Conservation (phyloP, 2,329 filamentous ascomycete species). For the Sphaerostilbella broomeana region DNA sequence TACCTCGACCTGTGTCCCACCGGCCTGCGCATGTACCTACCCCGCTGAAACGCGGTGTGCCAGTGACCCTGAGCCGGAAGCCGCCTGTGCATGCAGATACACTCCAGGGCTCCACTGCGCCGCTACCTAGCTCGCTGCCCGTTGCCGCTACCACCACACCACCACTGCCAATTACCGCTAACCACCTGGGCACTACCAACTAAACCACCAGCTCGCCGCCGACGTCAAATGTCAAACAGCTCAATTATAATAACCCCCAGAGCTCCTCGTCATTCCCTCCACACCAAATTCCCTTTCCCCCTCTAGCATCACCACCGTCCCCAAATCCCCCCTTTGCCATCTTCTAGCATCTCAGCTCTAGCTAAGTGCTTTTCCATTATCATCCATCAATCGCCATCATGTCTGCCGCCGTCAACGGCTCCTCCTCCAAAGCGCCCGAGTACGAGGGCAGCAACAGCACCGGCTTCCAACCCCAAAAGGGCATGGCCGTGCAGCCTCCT, state of each 20-base stretch:
- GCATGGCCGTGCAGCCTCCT: slow-evolving; percentile 72
- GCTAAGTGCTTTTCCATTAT: background rate
- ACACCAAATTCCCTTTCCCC: too few species aligned
- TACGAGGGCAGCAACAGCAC: slow-evolving; percentile 14
- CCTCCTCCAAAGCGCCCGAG: slow-evolving; percentile 25
- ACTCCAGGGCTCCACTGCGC: too few species aligned
- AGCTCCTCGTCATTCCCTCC: background rate
- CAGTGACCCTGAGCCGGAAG: background rate
- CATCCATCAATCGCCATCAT: slow-evolving; percentile 6
- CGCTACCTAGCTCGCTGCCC: too few species aligned
- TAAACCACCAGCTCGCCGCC: too few species aligned
- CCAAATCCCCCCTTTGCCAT: too few species aligned
- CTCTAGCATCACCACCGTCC: too few species aligned
- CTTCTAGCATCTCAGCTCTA: too few species aligned
- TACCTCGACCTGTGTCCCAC: too few species aligned
- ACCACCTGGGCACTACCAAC: too few species aligned
- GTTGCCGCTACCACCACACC: too few species aligned
- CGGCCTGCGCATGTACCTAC: background rate
- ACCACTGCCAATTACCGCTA: too few species aligned
- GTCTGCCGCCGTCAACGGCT: slow-evolving; percentile 21
- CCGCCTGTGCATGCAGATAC: background rate
- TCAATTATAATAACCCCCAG: background rate
- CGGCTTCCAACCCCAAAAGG: slow-evolving; percentile 44
- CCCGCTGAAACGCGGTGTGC: background rate
- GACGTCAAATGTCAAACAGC: slow-evolving; percentile 1